phyloP scores from a whole-genome alignment of 495 filamentous ascomycete species.

The Pyrenula aspistea region DNA sequence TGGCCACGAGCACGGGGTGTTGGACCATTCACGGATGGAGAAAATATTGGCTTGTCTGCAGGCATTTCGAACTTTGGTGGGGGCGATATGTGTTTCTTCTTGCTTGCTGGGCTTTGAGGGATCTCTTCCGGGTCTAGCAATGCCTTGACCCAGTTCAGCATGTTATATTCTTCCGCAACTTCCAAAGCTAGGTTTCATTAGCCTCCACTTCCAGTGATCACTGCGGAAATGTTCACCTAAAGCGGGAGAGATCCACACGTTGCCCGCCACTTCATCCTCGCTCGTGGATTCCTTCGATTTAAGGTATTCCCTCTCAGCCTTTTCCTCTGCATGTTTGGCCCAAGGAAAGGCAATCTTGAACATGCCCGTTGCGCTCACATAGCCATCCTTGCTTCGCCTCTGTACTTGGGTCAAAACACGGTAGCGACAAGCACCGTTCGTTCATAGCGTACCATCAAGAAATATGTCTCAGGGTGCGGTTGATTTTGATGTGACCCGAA shows the following conservation, averaged over 20 bases:
- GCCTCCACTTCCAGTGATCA: not conserved
- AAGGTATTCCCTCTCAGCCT: slow-evolving; percentile 73
- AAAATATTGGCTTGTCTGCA: slow-evolving; percentile 16
- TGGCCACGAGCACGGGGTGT: slow-evolving; percentile 30
- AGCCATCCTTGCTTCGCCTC: slow-evolving; percentile 89
- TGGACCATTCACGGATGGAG: slow-evolving; percentile 18
- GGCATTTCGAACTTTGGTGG: slow-evolving; percentile 55
- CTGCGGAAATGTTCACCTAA: slow-evolving; percentile 42
- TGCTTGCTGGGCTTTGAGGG: slow-evolving; percentile 41
- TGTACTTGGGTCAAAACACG: slow-evolving; percentile 18
- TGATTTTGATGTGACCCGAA: slow-evolving; percentile 55
- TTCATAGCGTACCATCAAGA: slow-evolving; percentile 75
- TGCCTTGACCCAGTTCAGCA: slow-evolving; percentile 79
- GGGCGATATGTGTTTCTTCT: slow-evolving; percentile 54
- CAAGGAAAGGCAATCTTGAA: slow-evolving; percentile 98
- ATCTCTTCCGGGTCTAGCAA: slow-evolving; percentile 69
- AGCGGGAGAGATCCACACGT: slow-evolving; percentile 85
- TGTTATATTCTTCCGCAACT: slow-evolving; percentile 72
- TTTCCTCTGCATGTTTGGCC: slow-evolving; percentile 74
- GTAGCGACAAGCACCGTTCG: not conserved
- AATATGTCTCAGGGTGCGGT: slow-evolving; percentile 72
- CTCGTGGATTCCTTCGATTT: slow-evolving; percentile 67
- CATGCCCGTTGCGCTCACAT: slow-evolving; percentile 93
- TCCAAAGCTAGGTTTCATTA: slow-evolving; percentile 46
- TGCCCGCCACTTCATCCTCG: slow-evolving; percentile 85